Evolutionary conservation across 148 eudicot genomes (phyloP).

Genomic region (Fallopia convolvulus): DNA sequence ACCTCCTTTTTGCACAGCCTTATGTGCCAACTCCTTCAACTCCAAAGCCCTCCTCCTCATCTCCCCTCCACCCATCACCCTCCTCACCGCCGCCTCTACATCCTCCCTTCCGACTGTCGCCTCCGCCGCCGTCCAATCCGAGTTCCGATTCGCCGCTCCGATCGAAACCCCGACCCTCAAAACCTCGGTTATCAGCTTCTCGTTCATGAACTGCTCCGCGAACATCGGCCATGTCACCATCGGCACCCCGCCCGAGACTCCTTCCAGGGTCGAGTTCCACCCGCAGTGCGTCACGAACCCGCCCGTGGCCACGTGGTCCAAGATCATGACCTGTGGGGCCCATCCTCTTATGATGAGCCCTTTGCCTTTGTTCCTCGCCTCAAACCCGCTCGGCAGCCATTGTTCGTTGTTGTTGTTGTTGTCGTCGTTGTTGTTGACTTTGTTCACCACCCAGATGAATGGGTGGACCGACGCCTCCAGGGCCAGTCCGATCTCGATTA

Average conservation of each 20-base stretch:
- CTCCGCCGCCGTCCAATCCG: not conserved
- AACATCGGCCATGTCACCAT: slow-evolving; percentile 37
- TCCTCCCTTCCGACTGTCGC: slow-evolving; percentile 2
- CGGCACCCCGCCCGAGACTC: slow-evolving; percentile 27
- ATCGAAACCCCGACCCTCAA: slow-evolving; percentile 27
- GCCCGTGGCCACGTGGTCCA: slow-evolving; percentile 32
- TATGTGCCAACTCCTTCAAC: slow-evolving; percentile 27
- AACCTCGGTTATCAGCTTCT: slow-evolving; percentile 22
- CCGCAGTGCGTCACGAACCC: slow-evolving; percentile 42
- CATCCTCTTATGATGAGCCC: slow-evolving; percentile 33
- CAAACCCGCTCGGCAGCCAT: slow-evolving; percentile 31
- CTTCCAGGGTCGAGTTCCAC: slow-evolving; percentile 40
- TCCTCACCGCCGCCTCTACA: slow-evolving; percentile 22
- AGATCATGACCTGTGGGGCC: slow-evolving; percentile 33
- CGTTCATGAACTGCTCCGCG: slow-evolving; percentile 33
- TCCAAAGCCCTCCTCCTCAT: slow-evolving; percentile 20
- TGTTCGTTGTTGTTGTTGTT: slow-evolving; percentile 15
- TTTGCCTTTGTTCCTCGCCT: slow-evolving; percentile 17
- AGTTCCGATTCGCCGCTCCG: slow-evolving; percentile 23
- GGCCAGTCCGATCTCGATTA: slow-evolving; percentile 16
- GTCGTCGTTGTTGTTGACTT: not conserved
- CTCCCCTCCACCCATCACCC: slow-evolving; percentile 34
- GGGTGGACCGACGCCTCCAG: slow-evolving; percentile 19
- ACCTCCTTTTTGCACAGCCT: slow-evolving; percentile 30
- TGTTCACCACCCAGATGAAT: slow-evolving; percentile 23